phyloP scores from a whole-genome alignment of 2,329 filamentous ascomycete genomes.

The Diaporthe humulicola region DNA sequence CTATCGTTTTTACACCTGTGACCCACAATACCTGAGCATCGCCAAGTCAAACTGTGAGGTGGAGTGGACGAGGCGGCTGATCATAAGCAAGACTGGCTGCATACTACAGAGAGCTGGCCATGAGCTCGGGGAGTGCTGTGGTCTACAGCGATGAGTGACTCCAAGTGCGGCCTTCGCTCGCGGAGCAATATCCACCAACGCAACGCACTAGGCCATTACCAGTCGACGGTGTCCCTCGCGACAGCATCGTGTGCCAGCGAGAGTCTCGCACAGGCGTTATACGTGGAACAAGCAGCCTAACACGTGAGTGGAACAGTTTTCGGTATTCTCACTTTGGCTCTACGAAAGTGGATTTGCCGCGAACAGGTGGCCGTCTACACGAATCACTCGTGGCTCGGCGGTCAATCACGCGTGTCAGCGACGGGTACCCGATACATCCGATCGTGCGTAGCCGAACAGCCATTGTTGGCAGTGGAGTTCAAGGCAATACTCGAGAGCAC shows the following conservation, averaged over 20 bases:
- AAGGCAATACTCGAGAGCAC: neutral
- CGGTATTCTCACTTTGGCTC: neutral
- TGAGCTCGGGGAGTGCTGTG: neutral
- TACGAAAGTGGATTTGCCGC: conserved; percentile 2
- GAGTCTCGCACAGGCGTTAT: neutral
- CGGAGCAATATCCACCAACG: neutral
- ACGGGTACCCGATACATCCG: neutral
- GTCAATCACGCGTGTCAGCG: neutral
- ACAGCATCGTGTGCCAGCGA: neutral
- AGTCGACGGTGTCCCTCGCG: neutral
- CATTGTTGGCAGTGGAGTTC: no score
- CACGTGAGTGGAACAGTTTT: neutral
- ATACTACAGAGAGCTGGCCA: neutral
- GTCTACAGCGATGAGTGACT: neutral
- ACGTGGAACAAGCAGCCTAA: neutral
- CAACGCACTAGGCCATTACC: no score
- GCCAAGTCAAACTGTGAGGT: neutral
- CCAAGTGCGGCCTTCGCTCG: neutral
- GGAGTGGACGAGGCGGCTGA: neutral
- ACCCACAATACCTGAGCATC: neutral
- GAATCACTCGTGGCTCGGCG: conserved; percentile 24
- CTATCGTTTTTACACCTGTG: neutral
- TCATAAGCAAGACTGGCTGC: neutral
- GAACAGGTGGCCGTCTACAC: neutral
- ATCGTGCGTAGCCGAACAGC: neutral